Conservation (phyloP, 2,329 filamentous ascomycete genomes). For the Cercospora zeina region DNA sequence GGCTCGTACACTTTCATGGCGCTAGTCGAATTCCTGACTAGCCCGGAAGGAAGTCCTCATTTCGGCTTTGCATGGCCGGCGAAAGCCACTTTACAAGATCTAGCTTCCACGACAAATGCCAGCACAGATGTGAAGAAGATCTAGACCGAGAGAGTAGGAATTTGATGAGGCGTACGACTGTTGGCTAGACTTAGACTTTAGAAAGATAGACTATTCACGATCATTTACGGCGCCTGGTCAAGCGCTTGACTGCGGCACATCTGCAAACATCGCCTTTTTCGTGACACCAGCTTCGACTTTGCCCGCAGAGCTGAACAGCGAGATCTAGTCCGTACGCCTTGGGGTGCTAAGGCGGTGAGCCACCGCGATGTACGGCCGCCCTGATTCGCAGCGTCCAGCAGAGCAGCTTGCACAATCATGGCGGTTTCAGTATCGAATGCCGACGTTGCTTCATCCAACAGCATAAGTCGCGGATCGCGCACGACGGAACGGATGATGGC, state of each 20-base stretch:
- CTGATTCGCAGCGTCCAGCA: conserved; percentile 60
- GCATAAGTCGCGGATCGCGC: conserved; percentile 53
- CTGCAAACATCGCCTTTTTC: conserved; percentile 44
- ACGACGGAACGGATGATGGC: conserved; percentile 57
- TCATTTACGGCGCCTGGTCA: conserved; percentile 33
- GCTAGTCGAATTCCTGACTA: conserved; percentile 32
- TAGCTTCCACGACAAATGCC: conserved; percentile 7
- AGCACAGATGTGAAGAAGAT: background rate
- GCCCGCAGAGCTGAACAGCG: conserved; percentile 42
- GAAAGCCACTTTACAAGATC: conserved; percentile 23
- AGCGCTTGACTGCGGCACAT: conserved; percentile 48
- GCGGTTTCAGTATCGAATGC: conserved; percentile 66
- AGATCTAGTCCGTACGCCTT: conserved; percentile 42
- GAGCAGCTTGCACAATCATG: conserved; percentile 64
- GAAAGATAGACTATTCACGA: background rate
- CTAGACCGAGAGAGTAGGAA: background rate
- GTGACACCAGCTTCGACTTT: conserved; percentile 44
- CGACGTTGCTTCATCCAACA: conserved; percentile 62
- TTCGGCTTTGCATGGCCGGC: conserved; percentile 34
- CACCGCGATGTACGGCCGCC: conserved; percentile 43
- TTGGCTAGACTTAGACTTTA: background rate
- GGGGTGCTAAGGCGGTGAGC: conserved; percentile 46
- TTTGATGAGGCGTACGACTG: background rate
- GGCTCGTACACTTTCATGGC: conserved; percentile 34
- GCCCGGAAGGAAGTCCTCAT: conserved; percentile 23